Percentiles rank a stretch among this genome's conserved stretches.
Evolutionary conservation across 2,329 filamentous ascomycete genomes (phyloP).

Genomic region (Acrocalymma vagum): DNA sequence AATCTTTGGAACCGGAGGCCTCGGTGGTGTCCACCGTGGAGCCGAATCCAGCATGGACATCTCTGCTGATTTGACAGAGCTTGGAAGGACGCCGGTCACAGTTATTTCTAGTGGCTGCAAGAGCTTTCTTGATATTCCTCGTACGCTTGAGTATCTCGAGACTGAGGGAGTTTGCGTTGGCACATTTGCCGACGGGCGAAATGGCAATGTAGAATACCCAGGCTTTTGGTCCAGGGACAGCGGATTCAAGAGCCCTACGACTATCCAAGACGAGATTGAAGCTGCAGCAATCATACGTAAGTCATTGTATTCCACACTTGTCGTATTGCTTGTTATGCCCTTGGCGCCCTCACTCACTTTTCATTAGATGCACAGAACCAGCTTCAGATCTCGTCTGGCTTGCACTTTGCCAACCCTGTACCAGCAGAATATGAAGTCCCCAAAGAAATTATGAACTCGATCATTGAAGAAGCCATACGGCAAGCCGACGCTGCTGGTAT

Average conservation of each 20-base stretch:
- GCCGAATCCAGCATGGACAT: constrained; percentile 89
- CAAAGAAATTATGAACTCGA: constrained; percentile 55
- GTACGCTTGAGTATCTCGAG: constrained; percentile 83
- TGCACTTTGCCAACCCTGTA: constrained; percentile 90
- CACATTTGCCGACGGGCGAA: constrained; percentile 86
- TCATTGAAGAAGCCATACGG: constrained; percentile 51
- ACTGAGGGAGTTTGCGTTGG: constrained; percentile 81
- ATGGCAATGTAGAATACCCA: constrained; percentile 80
- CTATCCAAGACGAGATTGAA: constrained; percentile 78
- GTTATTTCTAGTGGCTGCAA: constrained; percentile 94
- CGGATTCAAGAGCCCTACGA: constrained; percentile 78
- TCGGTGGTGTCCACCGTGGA: constrained; percentile 92
- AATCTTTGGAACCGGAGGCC: constrained; percentile 92
- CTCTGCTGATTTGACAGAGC: constrained; percentile 92
- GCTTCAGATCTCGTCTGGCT: constrained; percentile 77
- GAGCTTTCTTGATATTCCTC: constrained; percentile 90
- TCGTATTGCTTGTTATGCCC: constrained; percentile 16
- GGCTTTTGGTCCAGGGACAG: constrained; percentile 94
- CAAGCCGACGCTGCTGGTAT: constrained; percentile 53
- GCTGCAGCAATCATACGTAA: constrained; percentile 86
- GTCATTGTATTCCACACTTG: no score
- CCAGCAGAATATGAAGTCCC: constrained; percentile 75
- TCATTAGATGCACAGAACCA: constrained; percentile 72
- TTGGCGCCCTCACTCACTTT: background rate
- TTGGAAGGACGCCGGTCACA: constrained; percentile 86